These are phyloP conservation scores for Rosa multiflora DNA, from an alignment of 306 rosid genomes.

Conservation along the genomic window DNA sequence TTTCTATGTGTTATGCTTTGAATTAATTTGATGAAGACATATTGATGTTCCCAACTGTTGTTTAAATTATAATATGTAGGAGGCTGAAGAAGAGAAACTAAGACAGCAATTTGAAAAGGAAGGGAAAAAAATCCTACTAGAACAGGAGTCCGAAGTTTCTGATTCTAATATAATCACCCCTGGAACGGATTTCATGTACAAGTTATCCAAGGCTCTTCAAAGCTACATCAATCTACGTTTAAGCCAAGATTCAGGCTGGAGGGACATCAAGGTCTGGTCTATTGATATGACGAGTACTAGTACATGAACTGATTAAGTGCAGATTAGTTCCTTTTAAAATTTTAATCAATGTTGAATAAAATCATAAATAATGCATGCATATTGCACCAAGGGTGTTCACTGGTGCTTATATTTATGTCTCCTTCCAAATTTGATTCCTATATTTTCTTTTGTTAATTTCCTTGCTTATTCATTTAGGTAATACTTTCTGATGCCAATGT, in stretches of 20 bases:
- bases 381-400: not conserved
- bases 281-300: no score
- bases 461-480: not conserved
- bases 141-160: slow-evolving; percentile 31
- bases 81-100: slow-evolving; percentile 40
- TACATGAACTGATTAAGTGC: no score
- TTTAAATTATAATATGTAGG: slow-evolving; percentile 23
- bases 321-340: not conserved
- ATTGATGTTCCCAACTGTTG: not conserved
- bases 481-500: slow-evolving; percentile 16
- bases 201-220: slow-evolving; percentile 47
- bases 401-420: not conserved
- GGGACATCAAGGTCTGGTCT: slow-evolving; percentile 27
- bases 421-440: not conserved
- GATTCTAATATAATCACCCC: slow-evolving; percentile 59
- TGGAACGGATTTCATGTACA: slow-evolving; percentile 57
- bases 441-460: no score
- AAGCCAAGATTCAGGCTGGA: slow-evolving; percentile 35
- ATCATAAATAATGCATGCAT: not conserved
- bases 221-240: slow-evolving; percentile 28
- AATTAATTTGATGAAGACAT: not conserved
- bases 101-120: slow-evolving; percentile 43
- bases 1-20: not conserved
- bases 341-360: not conserved
- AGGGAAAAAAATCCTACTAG: slow-evolving; percentile 45